Evolutionary conservation across 441 rosid species (phyloP).

Genomic region (Erodium trifolium): DNA sequence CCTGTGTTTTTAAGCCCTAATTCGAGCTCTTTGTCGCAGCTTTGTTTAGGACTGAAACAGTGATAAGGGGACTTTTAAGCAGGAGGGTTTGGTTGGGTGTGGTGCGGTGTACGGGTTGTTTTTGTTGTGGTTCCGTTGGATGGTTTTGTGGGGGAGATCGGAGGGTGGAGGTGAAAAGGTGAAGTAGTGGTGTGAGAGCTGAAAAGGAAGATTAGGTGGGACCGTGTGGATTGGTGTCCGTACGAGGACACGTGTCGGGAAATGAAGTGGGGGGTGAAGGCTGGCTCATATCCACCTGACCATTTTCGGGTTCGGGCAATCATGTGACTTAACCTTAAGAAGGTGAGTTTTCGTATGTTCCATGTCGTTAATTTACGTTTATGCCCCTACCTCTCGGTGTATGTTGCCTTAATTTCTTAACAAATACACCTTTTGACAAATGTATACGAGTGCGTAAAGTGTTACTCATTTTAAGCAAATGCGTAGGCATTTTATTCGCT

Average conservation of each 20-base stretch:
- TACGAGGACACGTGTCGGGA: conserved; percentile 29
- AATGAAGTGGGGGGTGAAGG: conserved; percentile 20
- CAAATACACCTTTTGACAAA: no score
- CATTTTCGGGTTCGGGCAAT: conserved; percentile 32
- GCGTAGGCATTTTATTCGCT: no score
- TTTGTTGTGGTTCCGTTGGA: background rate
- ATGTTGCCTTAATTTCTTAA: no score
- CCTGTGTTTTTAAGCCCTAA: background rate
- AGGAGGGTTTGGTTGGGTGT: background rate
- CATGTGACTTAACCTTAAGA: conserved; percentile 37
- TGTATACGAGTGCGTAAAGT: no score
- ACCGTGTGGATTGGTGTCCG: conserved; percentile 4
- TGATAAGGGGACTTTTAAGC: background rate
- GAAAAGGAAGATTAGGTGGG: background rate
- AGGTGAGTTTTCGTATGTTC: background rate
- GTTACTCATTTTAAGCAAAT: no score
- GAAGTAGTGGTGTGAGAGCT: background rate
- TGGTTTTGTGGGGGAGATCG: conserved; percentile 10
- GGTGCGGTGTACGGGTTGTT: background rate
- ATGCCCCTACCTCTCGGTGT: background rate
- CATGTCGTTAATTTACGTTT: background rate
- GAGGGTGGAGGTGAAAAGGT: conserved; percentile 20
- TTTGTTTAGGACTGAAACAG: conserved; percentile 10
- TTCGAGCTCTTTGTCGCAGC: background rate
- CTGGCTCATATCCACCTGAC: conserved; percentile 24